These are phyloP conservation scores for Eucalyptus rudis DNA, from an alignment of 345 rosid genomes.

Conservation along the genomic window DNA sequence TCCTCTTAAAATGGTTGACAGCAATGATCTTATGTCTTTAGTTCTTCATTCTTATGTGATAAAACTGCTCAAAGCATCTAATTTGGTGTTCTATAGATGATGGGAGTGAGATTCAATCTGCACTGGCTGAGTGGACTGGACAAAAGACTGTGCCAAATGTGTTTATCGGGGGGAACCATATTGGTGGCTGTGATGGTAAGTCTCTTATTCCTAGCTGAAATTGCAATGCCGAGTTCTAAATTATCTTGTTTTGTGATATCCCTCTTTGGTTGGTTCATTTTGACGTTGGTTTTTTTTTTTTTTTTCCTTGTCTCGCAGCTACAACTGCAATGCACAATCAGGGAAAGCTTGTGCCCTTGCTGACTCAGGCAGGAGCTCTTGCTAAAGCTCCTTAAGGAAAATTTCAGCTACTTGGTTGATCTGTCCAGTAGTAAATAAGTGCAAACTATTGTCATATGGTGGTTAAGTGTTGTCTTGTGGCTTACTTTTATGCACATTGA, in stretches of 20 bases:
- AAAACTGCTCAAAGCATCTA: not conserved
- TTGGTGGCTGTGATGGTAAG: slow-evolving; percentile 79
- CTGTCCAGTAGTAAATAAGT: not conserved
- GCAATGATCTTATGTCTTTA: not conserved
- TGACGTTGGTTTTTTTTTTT: not conserved
- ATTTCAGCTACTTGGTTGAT: not conserved
- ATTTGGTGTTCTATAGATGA: slow-evolving; percentile 25
- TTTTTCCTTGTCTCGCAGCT: slow-evolving; percentile 24
- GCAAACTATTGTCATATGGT: not conserved
- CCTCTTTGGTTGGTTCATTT: not conserved
- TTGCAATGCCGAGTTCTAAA: not conserved
- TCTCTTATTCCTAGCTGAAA: not conserved
- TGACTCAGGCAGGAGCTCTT: slow-evolving; percentile 68
- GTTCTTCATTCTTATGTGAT: not conserved
- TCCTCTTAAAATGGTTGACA: not conserved
- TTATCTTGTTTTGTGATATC: not conserved
- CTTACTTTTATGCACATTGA: not conserved
- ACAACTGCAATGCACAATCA: slow-evolving; percentile 32
- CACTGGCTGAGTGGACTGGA: slow-evolving; percentile 57
- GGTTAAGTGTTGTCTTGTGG: not conserved
- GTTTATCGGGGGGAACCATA: slow-evolving; percentile 68
- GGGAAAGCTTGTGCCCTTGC: slow-evolving; percentile 65
- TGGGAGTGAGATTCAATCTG: slow-evolving; percentile 49
- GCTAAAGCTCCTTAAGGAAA: slow-evolving; percentile 6
- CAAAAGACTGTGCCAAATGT: slow-evolving; percentile 67